phyloP scores from a whole-genome alignment of 768 basidiomycete species.

The Naganishia kalamii region DNA sequence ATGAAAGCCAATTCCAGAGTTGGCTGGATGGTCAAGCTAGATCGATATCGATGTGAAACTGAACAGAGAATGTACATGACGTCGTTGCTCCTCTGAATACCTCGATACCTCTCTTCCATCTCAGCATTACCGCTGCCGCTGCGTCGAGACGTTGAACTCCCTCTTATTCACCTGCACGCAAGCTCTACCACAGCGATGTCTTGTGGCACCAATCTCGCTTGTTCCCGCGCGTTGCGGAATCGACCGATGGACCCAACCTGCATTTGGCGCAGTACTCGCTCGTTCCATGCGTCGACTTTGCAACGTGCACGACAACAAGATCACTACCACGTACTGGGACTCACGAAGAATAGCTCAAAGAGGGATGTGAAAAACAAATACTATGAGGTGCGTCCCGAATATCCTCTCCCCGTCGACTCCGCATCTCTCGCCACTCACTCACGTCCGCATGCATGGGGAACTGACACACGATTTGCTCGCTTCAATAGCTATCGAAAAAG shows the following conservation, averaged over 20 bases:
- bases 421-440: neutral
- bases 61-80: neutral
- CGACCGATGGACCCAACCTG: neutral
- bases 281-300: neutral
- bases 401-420: neutral
- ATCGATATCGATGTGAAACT: neutral
- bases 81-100: neutral
- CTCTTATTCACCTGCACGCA: too few relatives aligned
- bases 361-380: constrained; percentile 45
- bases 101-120: neutral
- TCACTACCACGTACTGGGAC: constrained; percentile 38
- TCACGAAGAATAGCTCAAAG: constrained; percentile 36
- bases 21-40: neutral
- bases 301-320: constrained; percentile 3
- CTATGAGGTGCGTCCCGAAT: constrained; percentile 39
- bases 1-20: too few relatives aligned
- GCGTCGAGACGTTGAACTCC: too few relatives aligned
- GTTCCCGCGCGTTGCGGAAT: neutral
- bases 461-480: neutral
- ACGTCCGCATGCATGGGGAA: neutral
- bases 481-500: constrained; percentile 39
- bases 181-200: neutral
- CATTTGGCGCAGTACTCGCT: neutral
- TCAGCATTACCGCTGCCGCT: too few relatives aligned
- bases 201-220: neutral